Evolutionary conservation across 164 flowering plant species (phyloP).

Genomic region (Echeveria elegans): DNA sequence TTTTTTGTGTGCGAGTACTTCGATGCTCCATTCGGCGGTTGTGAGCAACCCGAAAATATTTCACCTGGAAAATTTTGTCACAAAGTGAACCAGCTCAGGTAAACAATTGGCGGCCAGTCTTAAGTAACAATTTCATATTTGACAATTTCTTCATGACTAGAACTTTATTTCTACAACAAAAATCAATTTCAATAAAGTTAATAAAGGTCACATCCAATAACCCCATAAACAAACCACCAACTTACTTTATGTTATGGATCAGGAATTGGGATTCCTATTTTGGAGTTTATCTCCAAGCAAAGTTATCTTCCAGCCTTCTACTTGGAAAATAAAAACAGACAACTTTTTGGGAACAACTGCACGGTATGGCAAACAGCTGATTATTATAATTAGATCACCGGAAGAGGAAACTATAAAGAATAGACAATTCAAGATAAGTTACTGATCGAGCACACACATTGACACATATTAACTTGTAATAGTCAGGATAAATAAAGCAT

Average conservation of each 20-base stretch:
- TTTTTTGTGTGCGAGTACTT: too few relatives aligned
- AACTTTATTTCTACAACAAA: too few relatives aligned
- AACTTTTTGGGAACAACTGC: conserved; percentile 74
- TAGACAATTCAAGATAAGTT: background rate
- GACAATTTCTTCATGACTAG: too few relatives aligned
- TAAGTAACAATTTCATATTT: too few relatives aligned
- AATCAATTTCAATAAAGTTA: too few relatives aligned
- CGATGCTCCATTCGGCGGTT: too few relatives aligned
- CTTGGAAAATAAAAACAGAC: conserved; percentile 62
- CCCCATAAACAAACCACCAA: background rate
- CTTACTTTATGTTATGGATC: conserved; percentile 1
- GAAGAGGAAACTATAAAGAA: background rate
- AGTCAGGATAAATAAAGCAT: background rate
- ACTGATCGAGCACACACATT: background rate
- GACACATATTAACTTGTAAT: background rate
- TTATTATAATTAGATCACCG: conserved; percentile 6
- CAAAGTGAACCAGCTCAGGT: too few relatives aligned
- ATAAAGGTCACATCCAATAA: background rate
- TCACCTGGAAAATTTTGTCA: too few relatives aligned
- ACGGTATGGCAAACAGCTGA: conserved; percentile 6
- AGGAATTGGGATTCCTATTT: conserved; percentile 31
- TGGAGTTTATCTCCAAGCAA: conserved; percentile 61
- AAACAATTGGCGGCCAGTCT: too few relatives aligned
- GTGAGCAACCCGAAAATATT: too few relatives aligned
- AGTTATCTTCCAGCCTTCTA: conserved; percentile 69